Base-by-base conservation (phyloP, 1,284 basidiomycete genomes). In the Cryptococcus sp. region DNA sequence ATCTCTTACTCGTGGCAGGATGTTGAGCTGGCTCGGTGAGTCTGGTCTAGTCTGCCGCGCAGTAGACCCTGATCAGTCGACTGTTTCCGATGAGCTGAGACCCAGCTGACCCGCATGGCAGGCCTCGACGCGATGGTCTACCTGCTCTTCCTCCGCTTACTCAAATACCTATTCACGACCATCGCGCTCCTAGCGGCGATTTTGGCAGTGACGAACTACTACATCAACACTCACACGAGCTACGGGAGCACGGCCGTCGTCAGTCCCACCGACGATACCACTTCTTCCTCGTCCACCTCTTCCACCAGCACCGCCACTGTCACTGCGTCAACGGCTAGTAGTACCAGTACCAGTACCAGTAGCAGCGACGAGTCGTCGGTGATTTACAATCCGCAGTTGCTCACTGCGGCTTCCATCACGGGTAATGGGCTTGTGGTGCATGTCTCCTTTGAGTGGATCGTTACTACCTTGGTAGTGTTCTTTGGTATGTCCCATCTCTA, bases 81-180 rank as follows among this genome's bases (percentile, higher is more conserved):
- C 20, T 41, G 35, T 39, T 15, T 1, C 1, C 8, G 22, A 23
- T 35, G 38, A 13, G 46, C 7, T 6, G 23, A 19, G n/a, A n/a
- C 44, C 1, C 15, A 13, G 8, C 25, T 20, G 22, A 20, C n/a
- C 0, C 35, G 51, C 16, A 50, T 15, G 8, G 15, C 49, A 66
- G 76, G 91, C 17, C 85, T 97, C 20, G 95, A 99, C 74, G 94
- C 93, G 0, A 88, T 93, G 53, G 85, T 89, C 15, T 98, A 90
- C 78, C 84, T 99, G 25, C 88, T 93, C 25, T 96, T 96, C 74
- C 84, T 89, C 40, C 88, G 91, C 59, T 86, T 99, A 80, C 84
- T 89, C 71, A 87, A 93, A 25, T 86, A 85, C 82, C 81, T 91
- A 42, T 76, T 74, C 58, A 41, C 62, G 19, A 20, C 55, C 11